Evolutionary conservation across 1,139 yeast species (phyloP), one percentile per base, ranked within the genome.

Genomic region (Yamadazyma diddensiae): DNA sequence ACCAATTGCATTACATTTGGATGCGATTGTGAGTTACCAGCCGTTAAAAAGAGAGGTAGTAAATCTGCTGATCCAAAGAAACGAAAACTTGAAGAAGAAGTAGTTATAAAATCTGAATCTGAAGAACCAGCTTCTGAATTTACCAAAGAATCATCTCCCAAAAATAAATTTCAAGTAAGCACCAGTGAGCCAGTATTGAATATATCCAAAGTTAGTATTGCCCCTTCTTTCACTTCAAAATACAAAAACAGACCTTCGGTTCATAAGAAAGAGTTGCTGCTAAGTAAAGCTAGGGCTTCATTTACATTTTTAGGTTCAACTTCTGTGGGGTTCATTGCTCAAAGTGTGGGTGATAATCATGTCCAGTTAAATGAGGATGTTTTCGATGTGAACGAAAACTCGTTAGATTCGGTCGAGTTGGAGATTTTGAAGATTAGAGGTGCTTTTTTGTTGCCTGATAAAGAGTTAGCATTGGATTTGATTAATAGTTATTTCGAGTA

Each of bases 1-100:
- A 79, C 88, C 19, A 82, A 82, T 53, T 82, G 90, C 52, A 71
- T 79, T 30, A 83, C 88, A 1, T 82, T 82, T 58, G 84, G 85
- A 2, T 79, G 86, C 52, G 87, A 79, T 41, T 82, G 90, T 58
- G 62, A 66, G 22, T 65, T 80, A 30, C 87, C 87, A 1, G 84
- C 77, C 34, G 70, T 70, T 16, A 72, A 71, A 50, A 62, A 70
- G 50, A 51, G 76, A 49, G 70, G 70, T 15, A 57, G 52, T 31
- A 49, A 53, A 16, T 39, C 55, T 2, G 53, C 40, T 1, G 59
- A 56, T 16, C 45, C 56, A 9, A 52, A 55, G 36, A 41, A 46
- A 19, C 23, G 28, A 28, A 55, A 57, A 39, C 46, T 53, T n/a
- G 28, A 12, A 1, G 36, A 33, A 15, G 39, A 41, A 14, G 9